Evolutionary conservation across 2,329 filamentous ascomycete species (phyloP).

Genomic region (Alternaria metachromatica): DNA sequence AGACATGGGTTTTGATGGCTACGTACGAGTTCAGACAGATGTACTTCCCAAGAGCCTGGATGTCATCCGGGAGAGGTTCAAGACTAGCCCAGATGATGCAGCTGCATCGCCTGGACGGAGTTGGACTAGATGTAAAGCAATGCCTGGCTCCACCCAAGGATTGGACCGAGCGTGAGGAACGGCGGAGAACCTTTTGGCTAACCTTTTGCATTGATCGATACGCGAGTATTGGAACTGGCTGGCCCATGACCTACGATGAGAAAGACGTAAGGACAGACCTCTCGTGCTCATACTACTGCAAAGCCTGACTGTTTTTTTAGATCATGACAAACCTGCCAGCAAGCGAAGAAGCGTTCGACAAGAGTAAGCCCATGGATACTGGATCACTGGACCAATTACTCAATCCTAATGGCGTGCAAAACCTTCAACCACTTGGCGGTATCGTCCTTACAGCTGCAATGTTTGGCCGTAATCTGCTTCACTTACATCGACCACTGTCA

Average conservation of each 20-base stretch:
- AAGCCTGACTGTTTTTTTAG: constrained; percentile 42
- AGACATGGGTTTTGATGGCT: constrained; percentile 80
- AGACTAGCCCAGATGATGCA: constrained; percentile 91
- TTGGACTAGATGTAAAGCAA: constrained; percentile 88
- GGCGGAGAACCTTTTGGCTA: constrained; percentile 94
- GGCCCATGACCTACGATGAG: constrained; percentile 95
- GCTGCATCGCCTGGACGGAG: constrained; percentile 83
- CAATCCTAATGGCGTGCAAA: constrained; percentile 72
- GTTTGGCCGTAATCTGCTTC: constrained; percentile 88
- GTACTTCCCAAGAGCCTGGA: constrained; percentile 95
- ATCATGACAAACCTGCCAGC: constrained; percentile 85
- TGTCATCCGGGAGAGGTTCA: constrained; percentile 84
- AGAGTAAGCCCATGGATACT: constrained; percentile 76
- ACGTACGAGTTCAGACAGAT: constrained; percentile 97
- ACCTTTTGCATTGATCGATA: constrained; percentile 90
- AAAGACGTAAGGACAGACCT: constrained; percentile 66
- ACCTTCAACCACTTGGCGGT: constrained; percentile 78
- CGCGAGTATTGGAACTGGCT: constrained; percentile 93
- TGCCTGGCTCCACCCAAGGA: constrained; percentile 85
- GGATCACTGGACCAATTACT: constrained; percentile 73
- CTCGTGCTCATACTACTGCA: background rate
- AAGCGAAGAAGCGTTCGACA: constrained; percentile 83
- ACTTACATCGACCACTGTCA: constrained; percentile 84
- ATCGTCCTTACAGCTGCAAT: constrained; percentile 86
- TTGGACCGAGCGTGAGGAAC: constrained; percentile 92